Percentiles rank a stretch among this genome's conserved stretches.
These are phyloP conservation scores for Paulownia fortunei DNA, from an alignment of 257 asterid genomes.

Conservation along the genomic window DNA sequence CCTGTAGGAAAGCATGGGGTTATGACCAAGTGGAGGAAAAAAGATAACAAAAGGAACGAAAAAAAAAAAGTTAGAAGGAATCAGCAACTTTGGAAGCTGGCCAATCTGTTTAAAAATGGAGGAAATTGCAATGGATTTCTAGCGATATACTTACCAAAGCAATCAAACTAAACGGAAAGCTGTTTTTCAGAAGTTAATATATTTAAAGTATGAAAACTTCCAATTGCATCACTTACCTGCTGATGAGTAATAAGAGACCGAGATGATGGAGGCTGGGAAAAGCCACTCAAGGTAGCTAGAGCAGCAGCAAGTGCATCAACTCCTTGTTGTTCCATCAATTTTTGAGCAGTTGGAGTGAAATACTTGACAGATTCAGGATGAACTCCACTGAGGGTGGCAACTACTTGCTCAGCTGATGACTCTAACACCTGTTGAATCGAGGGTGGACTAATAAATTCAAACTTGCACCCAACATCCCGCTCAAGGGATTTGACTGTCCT, in stretches of 20 bases:
- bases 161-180: too few species aligned
- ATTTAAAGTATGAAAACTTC: constrained; percentile 5
- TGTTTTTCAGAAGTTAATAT: neutral
- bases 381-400: constrained; percentile 50
- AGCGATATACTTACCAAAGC: too few species aligned
- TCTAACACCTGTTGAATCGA: constrained; percentile 78
- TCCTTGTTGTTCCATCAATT: constrained; percentile 51
- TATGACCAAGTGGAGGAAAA: neutral
- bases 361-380: constrained; percentile 59
- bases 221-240: constrained; percentile 43
- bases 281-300: constrained; percentile 59
- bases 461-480: constrained; percentile 77
- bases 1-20: neutral
- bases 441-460: constrained; percentile 77
- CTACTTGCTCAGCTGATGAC: constrained; percentile 67
- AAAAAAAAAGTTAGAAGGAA: neutral
- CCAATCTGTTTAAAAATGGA: neutral
- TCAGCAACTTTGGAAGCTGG: constrained; percentile 34
- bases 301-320: constrained; percentile 59
- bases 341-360: constrained; percentile 57
- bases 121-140: too few species aligned
- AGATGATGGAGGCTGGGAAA: constrained; percentile 60
- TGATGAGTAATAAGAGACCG: constrained; percentile 60
- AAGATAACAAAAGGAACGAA: neutral
- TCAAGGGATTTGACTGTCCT: constrained; percentile 79